These are phyloP conservation scores for Pseudevernia furfuracea DNA, from an alignment of 495 filamentous ascomycete species.

Conservation along the genomic window DNA sequence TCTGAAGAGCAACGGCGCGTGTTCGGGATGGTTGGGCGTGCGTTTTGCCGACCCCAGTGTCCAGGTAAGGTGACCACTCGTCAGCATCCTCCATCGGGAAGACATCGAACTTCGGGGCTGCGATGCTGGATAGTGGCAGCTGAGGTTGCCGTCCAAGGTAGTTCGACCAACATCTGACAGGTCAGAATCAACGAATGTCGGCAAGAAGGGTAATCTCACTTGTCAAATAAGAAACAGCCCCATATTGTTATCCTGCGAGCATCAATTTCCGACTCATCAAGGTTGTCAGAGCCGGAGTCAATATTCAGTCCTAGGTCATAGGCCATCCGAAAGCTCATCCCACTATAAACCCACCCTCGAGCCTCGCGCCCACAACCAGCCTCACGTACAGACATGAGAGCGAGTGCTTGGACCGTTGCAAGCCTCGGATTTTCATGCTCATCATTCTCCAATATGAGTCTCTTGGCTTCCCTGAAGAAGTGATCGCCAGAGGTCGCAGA, in stretches of 20 bases:
- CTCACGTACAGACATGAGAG: constrained; percentile 93
- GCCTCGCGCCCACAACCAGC: constrained; percentile 92
- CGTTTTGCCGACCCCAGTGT: constrained; percentile 61
- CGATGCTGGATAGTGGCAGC: constrained; percentile 66
- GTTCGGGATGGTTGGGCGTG: constrained; percentile 75
- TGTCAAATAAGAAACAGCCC: constrained; percentile 98
- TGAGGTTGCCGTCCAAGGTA: constrained; percentile 93
- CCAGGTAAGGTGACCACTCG: constrained; percentile 82
- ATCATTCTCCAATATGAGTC: constrained; percentile 81
- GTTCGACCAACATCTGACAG: constrained; percentile 80
- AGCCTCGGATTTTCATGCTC: constrained; percentile 85
- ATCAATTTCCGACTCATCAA: constrained; percentile 80
- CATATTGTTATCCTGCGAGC: constrained; percentile 88
- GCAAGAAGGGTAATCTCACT: constrained; percentile 40
- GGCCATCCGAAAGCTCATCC: constrained; percentile 98
- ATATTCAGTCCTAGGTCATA: constrained; percentile 88
- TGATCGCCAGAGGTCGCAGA: constrained; percentile 88
- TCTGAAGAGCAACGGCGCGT: constrained; percentile 71
- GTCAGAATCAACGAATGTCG: constrained; percentile 5
- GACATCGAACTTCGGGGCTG: constrained; percentile 81
- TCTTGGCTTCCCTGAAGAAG: constrained; percentile 93
- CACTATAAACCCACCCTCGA: constrained; percentile 96
- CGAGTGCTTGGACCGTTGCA: constrained; percentile 90
- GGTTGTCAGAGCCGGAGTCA: constrained; percentile 56
- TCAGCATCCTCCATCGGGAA: constrained; percentile 83